Evolutionary conservation across 345 rosid genomes (phyloP), one percentile per base, ranked within the genome.

Genomic region (Clausena lansium): DNA sequence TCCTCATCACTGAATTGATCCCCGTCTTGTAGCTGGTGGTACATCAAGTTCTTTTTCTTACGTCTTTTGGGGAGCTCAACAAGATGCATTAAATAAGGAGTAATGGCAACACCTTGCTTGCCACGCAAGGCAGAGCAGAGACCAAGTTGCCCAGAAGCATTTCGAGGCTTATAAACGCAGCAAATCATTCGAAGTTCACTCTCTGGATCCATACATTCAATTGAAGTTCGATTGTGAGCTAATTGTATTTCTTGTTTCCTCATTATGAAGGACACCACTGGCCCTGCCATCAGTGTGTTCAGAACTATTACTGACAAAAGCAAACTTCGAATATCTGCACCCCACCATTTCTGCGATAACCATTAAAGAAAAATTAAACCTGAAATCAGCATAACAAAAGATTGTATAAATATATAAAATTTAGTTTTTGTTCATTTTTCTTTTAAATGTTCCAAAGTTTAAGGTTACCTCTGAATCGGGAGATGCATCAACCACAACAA

Each of bases 111-210:
- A 6, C 79, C 76, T 35, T 24, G 64, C 60, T 86, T 80, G 25
- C 95, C 94, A 32, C 85, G 70, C 52, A 90, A 71, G 45, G 96
- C 93, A 8, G 88, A 85, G 61, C 91, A 58, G 8, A 92, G 62
- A 20, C 86, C 90, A 9, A 92, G 72, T 14, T 83, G 78, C 0
- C 89, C 90, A 7, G 92, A 81, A 54, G 90, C 87, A 60, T 91
- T 92, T 66, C 97, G 98, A 41, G 97, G 86, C 9, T 85, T 83
- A 5, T 92, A 94, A 22, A 90, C 93, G 41, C 98, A 92, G 17
- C 86, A 80, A 62, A 91, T 71, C 75, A 88, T 73, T 52, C 95
- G 89, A 39, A 92, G 89, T 77, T 94, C 98, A 9, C 81, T 82
- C 61, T 84, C 89, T 1, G 88, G 87, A 32, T 85, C 80, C 47